Base-by-base conservation (phyloP, 164 flowering plant genomes). In the Piper longum region DNA sequence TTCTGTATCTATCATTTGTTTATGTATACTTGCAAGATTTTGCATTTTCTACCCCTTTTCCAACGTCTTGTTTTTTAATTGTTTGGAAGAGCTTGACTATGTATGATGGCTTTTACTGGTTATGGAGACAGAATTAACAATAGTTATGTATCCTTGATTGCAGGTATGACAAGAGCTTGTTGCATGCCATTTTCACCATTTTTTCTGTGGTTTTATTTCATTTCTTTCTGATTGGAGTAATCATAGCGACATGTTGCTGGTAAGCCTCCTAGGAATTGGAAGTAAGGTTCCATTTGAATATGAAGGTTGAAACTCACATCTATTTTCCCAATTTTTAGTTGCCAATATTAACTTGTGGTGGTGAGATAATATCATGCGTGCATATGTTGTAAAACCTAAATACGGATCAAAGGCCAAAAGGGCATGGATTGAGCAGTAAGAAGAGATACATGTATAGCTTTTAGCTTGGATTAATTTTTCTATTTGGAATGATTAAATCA, bases 231-330 rank as follows among this genome's bases (percentile, higher is more conserved):
- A 77, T 80, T 54, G 99, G 97, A 56, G 79, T 71, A n/a, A 56
- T 81, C 67, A 65, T 95, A 77, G 93, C 97, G 41, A 84, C 97
- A 56, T 78, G 75, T 77, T 87, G 88, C 75, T 95, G 99, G 99
- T 95, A 83, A 84, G 56, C 54, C 60, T 71, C 64, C 18, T 48
- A 9, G 52, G 52, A 48, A 48, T 48, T 5, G 12, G 14, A 48
- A 48, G 14, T 9, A 48, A 48, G 52, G 14, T 5, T 48, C 9
- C 52, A 9, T 5, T 48, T 5, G 8, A 48, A 48, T 48, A 9
- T 3, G 6, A 44, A 9, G 1, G 11, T 44, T 44, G 9, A 48
- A 48, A 9, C 3, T 12, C 52, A 48, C 14, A 48, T 12, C 8
- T 19, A 2, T 8, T 9, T 5, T 12, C 14, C 52, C 14, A 9